Base-by-base conservation (phyloP, 495 filamentous ascomycete genomes). In the Jackrogersella minutella region DNA sequence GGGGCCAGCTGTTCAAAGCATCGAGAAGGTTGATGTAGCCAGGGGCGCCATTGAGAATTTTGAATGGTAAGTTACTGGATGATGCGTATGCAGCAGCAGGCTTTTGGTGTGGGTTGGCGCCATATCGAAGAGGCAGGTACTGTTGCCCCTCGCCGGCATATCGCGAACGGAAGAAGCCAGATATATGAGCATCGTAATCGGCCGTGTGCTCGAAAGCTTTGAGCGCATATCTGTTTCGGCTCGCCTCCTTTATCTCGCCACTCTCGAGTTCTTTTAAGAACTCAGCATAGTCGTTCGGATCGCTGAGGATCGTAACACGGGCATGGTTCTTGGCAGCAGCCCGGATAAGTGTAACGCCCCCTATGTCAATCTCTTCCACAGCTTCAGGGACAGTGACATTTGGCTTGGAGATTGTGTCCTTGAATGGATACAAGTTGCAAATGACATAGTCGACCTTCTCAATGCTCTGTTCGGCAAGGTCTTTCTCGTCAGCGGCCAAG, bases 151-250 rank as follows among this genome's bases (percentile, higher is more conserved):
- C 89, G 44, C 87, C 87, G 60, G 95, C 92, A 73, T 97, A 98
- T 78, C 95, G 88, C 83, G 95, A 93, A 72, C 96, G 90, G 86
- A 99, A 99, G 84, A 97, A 99, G 71, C 90, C 91, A 22, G 96
- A 90, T 73, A 99, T 99, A 64, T 95, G 89, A 9, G 85, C 84
- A 78, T 99, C 95, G 75, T 98, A 99, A 78, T 95, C 93, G 60
- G 96, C 93, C n/a, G 96, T 99, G 76, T 97, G 95, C 81, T 96
- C 90, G 72, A 99, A 99, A 28, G 93, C 94, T 84, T 98, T 98
- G 68, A 98, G 85, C 22, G 96, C 93, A 72, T 96, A 97, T 49
- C 86, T 79, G 74, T 97, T 91, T 58, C 93, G 87, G 81, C 87
- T 93, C 28, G 82, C 81, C 72, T 95, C 90, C 56, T 87, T 87